These are phyloP conservation scores for Neurospora crassa DNA, from an alignment of 2,329 filamentous ascomycete species.

Conservation along the genomic window DNA sequence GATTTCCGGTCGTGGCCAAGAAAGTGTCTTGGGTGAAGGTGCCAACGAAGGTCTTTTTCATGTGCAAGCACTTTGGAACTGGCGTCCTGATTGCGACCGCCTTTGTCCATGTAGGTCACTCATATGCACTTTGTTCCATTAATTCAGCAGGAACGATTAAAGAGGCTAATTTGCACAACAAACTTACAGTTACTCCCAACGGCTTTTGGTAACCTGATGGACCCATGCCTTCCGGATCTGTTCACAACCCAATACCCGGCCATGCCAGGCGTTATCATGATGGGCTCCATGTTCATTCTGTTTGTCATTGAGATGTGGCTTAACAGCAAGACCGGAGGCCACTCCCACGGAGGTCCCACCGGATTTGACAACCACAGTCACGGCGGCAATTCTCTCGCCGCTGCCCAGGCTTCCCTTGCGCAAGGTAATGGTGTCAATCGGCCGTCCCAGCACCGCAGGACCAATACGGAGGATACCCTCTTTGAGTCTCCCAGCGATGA, in stretches of 20 bases:
- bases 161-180: conserved; percentile 1
- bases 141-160: background rate
- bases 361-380: conserved; percentile 26
- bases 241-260: conserved; percentile 52
- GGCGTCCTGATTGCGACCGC: conserved; percentile 64
- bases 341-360: conserved; percentile 47
- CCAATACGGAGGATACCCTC: conserved; percentile 20
- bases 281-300: conserved; percentile 49
- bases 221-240: conserved; percentile 48
- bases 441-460: conserved; percentile 22
- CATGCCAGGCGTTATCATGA: conserved; percentile 56
- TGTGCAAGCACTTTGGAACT: conserved; percentile 59
- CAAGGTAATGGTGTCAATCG: conserved; percentile 10
- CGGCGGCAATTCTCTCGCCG: conserved; percentile 5
- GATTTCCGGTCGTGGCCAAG: conserved; percentile 43
- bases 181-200: conserved; percentile 42
- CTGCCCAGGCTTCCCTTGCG: background rate
- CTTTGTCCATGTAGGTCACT: conserved; percentile 52
- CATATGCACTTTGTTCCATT: background rate
- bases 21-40: conserved; percentile 51
- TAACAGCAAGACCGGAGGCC: conserved; percentile 48
- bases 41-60: conserved; percentile 47
- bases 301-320: conserved; percentile 56
- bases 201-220: conserved; percentile 42
- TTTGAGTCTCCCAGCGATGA: conserved; percentile 25